phyloP scores from a whole-genome alignment of 352 stramenopile genomes.

The Phytophthora syringae region DNA sequence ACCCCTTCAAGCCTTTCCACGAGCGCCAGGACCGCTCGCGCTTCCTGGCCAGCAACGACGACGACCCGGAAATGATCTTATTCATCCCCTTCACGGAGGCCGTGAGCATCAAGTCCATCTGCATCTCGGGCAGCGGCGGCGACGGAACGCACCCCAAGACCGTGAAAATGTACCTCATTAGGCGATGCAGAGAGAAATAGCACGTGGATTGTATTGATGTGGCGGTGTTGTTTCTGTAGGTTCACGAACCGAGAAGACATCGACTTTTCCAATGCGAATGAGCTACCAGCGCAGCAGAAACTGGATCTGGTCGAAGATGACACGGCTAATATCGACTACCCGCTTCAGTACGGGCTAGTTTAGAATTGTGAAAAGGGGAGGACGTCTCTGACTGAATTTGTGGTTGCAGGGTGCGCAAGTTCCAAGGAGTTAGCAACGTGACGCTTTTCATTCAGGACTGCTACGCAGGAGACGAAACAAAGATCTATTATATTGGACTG shows the following conservation, averaged over 20 bases:
- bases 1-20: slow-evolving; percentile 88
- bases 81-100: slow-evolving; percentile 89
- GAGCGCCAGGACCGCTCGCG: slow-evolving; percentile 70
- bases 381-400: slow-evolving; percentile 1
- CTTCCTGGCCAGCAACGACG: slow-evolving; percentile 79
- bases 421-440: slow-evolving; percentile 85
- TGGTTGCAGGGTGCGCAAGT: slow-evolving; percentile 77
- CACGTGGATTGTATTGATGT: slow-evolving; percentile 2
- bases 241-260: slow-evolving; percentile 88
- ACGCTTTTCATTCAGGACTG: slow-evolving; percentile 85
- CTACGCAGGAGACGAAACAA: slow-evolving; percentile 72
- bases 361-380: background rate
- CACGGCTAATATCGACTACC: slow-evolving; percentile 72
- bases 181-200: background rate
- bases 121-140: slow-evolving; percentile 73
- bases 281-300: slow-evolving; percentile 77
- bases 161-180: slow-evolving; percentile 69
- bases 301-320: slow-evolving; percentile 81
- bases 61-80: slow-evolving; percentile 86
- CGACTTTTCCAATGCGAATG: slow-evolving; percentile 84
- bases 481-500: slow-evolving; percentile 88
- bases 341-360: slow-evolving; percentile 61
- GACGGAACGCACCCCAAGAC: slow-evolving; percentile 83
- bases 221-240: slow-evolving; percentile 28
- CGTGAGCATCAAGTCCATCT: slow-evolving; percentile 90